Percentiles rank a stretch among this genome's conserved stretches.
Conservation (phyloP, 768 basidiomycete species). For the Rhizopogon sp. region DNA sequence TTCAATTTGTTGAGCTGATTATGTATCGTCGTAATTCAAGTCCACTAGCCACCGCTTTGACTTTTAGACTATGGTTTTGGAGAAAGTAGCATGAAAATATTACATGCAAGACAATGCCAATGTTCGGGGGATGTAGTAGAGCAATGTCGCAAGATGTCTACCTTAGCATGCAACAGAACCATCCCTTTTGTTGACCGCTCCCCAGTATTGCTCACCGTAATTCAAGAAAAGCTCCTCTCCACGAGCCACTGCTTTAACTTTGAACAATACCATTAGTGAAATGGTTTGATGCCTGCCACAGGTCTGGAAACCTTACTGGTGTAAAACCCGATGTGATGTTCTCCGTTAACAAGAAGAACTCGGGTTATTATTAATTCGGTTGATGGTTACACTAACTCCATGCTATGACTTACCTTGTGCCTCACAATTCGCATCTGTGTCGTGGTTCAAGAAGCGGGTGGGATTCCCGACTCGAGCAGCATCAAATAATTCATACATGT, state of each 20-base stretch:
- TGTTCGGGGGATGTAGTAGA: background rate
- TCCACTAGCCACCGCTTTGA: too few relatives aligned
- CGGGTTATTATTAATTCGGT: background rate
- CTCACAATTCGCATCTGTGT: constrained; percentile 10
- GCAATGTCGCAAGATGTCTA: too few relatives aligned
- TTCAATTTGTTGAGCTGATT: too few relatives aligned
- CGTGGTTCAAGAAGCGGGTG: constrained; percentile 41
- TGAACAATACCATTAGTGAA: background rate
- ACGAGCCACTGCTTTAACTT: constrained; percentile 18
- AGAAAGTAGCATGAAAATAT: too few relatives aligned
- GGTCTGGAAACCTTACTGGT: constrained; percentile 23
- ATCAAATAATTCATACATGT: constrained; percentile 20
- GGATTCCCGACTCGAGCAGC: constrained; percentile 39
- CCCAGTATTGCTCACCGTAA: constrained; percentile 30
- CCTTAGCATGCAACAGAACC: too few relatives aligned
- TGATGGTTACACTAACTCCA: background rate
- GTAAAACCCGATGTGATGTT: constrained; percentile 32
- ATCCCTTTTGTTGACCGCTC: too few relatives aligned
- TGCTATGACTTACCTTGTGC: constrained; percentile 20
- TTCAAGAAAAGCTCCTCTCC: constrained; percentile 31
- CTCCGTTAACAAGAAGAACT: constrained; percentile 28
- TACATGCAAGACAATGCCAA: too few relatives aligned
- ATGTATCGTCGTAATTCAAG: background rate
- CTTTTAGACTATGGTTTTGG: too few relatives aligned
- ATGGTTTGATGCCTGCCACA: background rate